phyloP scores from a whole-genome alignment of 23 red algal species.

The Pyropia yezoensis region DNA sequence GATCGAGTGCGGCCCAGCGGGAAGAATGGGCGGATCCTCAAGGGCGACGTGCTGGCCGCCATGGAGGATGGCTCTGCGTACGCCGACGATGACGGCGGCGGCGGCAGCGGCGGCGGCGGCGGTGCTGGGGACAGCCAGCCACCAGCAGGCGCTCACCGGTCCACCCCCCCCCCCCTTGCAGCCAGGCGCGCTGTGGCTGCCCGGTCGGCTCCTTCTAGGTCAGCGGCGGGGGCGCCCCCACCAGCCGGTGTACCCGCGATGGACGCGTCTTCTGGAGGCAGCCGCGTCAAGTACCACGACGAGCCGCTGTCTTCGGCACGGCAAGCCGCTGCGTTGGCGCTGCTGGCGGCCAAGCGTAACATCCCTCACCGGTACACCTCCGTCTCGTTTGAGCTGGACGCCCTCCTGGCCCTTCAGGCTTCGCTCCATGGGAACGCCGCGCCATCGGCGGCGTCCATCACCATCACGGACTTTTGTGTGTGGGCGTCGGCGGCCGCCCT shows the following conservation, averaged over 20 bases:
- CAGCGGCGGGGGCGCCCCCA: no score
- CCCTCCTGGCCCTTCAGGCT: conserved; percentile 21
- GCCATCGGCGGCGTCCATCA: no score
- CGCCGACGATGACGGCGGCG: background rate
- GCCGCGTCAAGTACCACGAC: conserved; percentile 4
- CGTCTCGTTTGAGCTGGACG: conserved; percentile 25
- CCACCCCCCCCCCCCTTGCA: no score
- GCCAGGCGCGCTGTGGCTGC: no score
- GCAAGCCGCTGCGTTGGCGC: conserved; percentile 22
- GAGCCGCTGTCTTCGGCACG: conserved; percentile 28
- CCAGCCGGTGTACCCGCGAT: no score
- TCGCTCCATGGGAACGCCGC: conserved; percentile 10
- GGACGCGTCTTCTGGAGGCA: no score
- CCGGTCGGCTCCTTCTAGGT: no score
- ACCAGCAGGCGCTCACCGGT: no score
- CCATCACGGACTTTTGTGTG: no score
- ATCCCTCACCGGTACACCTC: conserved; percentile 41
- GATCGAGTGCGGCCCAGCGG: conserved; percentile 22
- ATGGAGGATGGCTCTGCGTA: conserved; percentile 44
- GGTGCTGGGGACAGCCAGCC: background rate
- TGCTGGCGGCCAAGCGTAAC: conserved; percentile 20
- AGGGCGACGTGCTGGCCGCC: conserved; percentile 48
- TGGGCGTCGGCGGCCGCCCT: no score
- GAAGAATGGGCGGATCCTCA: conserved; percentile 37
- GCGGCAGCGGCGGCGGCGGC: background rate